Base-by-base conservation (phyloP, 768 basidiomycete genomes). In the Lactarius deliciosus region DNA sequence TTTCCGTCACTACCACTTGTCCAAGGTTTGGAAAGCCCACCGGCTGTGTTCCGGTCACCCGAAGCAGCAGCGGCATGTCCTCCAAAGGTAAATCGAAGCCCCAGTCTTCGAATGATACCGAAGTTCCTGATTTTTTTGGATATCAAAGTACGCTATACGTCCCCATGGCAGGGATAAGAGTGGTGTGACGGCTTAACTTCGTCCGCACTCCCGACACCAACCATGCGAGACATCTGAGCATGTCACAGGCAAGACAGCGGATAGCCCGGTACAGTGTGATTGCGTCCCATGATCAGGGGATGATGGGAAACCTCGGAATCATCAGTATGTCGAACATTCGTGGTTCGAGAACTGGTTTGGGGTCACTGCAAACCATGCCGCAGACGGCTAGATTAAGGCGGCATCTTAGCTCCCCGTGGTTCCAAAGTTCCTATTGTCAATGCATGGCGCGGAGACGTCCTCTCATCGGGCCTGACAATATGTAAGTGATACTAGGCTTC, bases 301-400 rank as follows among this genome's bases (percentile, higher is more conserved):
- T 73, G 70, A 68, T 66, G 93, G 92, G 28, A 85, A 85, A 80
- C 73, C 83, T 88, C 75, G 93, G 88, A n/a, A 93, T 95, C 77
- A 96, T 96, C 73, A 92, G 87, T 73, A 92, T 94, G 93, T 94
- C 92, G 20, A 92, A 96, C 93, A 94, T 76, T 96, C 72, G 95
- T 76, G 82, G 85, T 1, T 86, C 88, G 1, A 96, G 93, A 94
- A 92, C 72, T 83, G 93, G 64, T 79, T 95, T 59, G 82, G 94
- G 50, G 80, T 96, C 56, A 94, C 91, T n/a, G 90, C 36, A 38
- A 38, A 11, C 11, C 36, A 38, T 38, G 36, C 36, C 36, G 36
- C 92, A 15, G 93, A 96, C 71, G 93, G 94, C 7, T 86, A 94
- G 73, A 91, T 96, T 71, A 96, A 96, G 83, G 92, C 85, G 68